Evolutionary conservation across 1,284 basidiomycete genomes (phyloP), one percentile per base, ranked within the genome.

Genomic region (Moniliella sp.): DNA sequence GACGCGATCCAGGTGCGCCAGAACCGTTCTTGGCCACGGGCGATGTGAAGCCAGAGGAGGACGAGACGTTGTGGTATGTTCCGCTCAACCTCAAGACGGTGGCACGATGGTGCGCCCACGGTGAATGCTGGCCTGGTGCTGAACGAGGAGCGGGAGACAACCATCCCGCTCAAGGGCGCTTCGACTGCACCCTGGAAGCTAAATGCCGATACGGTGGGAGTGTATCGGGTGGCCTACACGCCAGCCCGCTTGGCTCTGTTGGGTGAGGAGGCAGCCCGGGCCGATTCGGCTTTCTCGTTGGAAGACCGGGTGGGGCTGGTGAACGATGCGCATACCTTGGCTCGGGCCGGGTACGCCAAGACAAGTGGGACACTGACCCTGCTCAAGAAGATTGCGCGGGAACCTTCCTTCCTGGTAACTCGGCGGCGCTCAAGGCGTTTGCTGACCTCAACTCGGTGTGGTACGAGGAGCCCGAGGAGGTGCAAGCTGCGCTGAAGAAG

Each of bases 1-100:
- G 70, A 70, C 29, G 29, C 36, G 15, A 34, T 65, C 27, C 45
- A 40, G 17, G 38, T 64, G 31, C 74, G 75, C 27, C 88, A 94
- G 64, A 82, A 91, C 61, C 73, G 88, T 94, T 93, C 70, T 66
- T 94, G 30, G 77, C 79, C 51, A 80, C 75, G 2, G 84, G 83
- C 3, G 71, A 57, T 18, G 40, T 49, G 18, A 43, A 42, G 15
- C 69, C 73, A 1, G 73, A 82, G 54, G 79, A 94, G 45, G 86
- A 94, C 55, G 68, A 82, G 62, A 91, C 82, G 2, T 67, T 83
- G 40, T 94, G 88, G 86, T 75, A 56, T 32, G 61, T 93, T 25
- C 88, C 88, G 8, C 66, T 94, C 40, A 71, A 71, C 50, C 62
- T 93, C 40, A 65, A 80, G 46, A 75, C 75, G 2, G 63, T 73